phyloP scores from a whole-genome alignment of 2,329 filamentous ascomycete species.

The Apiospora sp. region DNA sequence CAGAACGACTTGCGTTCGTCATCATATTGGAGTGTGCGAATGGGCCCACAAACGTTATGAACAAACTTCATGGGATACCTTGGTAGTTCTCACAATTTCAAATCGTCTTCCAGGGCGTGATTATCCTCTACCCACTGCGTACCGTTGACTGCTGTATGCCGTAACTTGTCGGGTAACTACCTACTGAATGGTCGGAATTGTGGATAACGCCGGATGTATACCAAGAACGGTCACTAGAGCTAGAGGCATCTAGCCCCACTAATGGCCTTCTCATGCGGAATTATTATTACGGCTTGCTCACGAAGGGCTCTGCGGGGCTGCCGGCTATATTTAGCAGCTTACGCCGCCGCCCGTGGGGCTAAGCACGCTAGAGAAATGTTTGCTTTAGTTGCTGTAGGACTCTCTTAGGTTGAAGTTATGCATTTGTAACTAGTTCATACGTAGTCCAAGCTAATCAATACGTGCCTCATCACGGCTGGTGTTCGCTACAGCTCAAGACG shows the following conservation, averaged over 20 bases:
- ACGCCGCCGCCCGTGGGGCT: not conserved
- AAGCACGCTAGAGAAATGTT: not conserved
- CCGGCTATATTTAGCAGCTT: conserved; percentile 7
- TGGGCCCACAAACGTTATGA: not conserved
- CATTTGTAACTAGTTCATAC: too few species aligned
- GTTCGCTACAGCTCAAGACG: not conserved
- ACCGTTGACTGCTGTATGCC: not conserved
- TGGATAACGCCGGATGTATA: not conserved
- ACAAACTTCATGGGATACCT: not conserved
- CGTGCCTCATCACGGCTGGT: not conserved
- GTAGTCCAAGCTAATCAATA: too few species aligned
- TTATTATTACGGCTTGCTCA: not conserved
- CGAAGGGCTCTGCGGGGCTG: not conserved
- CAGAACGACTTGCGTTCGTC: not conserved
- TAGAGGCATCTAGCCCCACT: too few species aligned
- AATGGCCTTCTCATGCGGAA: too few species aligned
- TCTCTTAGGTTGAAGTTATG: too few species aligned
- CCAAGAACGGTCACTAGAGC: too few species aligned
- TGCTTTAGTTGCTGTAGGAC: too few species aligned
- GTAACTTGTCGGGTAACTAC: not conserved
- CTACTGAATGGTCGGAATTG: not conserved
- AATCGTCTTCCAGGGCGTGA: conserved; percentile 4
- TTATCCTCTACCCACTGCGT: not conserved
- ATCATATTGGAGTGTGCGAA: not conserved
- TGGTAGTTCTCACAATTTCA: not conserved